Evolutionary conservation across 257 asterid genomes (phyloP).

Genomic region (Handroanthus guayacan): DNA sequence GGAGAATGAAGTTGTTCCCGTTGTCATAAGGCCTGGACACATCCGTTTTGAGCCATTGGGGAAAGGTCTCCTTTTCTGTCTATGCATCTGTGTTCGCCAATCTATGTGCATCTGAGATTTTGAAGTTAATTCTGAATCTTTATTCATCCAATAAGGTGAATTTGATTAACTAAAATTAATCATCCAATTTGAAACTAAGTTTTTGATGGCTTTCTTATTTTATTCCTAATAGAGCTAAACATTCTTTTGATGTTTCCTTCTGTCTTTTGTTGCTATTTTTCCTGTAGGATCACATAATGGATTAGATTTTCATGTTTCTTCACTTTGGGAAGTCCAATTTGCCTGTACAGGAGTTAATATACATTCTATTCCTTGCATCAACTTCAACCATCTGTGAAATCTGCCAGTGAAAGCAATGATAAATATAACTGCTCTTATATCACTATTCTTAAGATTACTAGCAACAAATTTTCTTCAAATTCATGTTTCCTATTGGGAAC

Average conservation of each 20-base stretch:
- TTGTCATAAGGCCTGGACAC: constrained; percentile 88
- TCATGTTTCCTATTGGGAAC: constrained; percentile 17
- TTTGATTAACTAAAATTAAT: background rate
- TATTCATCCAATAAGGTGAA: constrained; percentile 20
- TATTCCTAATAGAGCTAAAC: constrained; percentile 14
- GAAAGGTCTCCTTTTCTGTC: constrained; percentile 57
- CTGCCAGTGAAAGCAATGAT: constrained; percentile 4
- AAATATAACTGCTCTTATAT: constrained; percentile 12
- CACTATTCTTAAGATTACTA: constrained; percentile 13
- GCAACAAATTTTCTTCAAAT: background rate
- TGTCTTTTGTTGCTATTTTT: constrained; percentile 18
- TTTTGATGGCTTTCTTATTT: constrained; percentile 11
- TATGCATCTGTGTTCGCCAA: constrained; percentile 7
- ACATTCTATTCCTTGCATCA: constrained; percentile 2
- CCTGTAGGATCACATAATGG: constrained; percentile 15
- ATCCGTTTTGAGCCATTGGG: constrained; percentile 89
- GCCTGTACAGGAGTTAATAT: background rate
- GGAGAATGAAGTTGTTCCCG: constrained; percentile 75
- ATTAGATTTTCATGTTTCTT: constrained; percentile 31
- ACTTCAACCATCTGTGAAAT: background rate
- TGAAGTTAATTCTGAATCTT: constrained; percentile 21
- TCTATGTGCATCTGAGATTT: background rate
- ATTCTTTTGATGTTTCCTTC: constrained; percentile 15
- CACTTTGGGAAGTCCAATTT: constrained; percentile 20
- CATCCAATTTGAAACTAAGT: background rate